phyloP scores from a whole-genome alignment of 306 rosid genomes.

The Dalbergia cultrata region DNA sequence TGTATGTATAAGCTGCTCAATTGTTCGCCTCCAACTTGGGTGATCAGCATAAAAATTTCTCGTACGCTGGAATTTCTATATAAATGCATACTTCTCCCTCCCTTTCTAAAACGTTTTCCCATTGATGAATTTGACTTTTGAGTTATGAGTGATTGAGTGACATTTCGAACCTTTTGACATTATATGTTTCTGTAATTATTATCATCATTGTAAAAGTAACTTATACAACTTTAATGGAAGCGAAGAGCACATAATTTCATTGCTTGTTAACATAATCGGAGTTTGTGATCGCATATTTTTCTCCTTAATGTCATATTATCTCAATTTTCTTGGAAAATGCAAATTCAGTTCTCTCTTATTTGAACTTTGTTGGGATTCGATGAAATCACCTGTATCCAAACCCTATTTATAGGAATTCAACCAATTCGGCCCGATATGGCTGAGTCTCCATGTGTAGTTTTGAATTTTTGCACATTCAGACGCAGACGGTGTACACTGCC shows the following conservation, averaged over 20 bases:
- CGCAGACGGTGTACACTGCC: too few relatives aligned
- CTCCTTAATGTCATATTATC: neutral
- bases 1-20: conserved; percentile 36
- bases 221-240: neutral
- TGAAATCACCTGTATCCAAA: too few relatives aligned
- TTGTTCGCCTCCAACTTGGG: conserved; percentile 32
- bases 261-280: neutral
- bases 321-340: neutral
- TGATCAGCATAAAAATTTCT: conserved; percentile 29
- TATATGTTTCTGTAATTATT: neutral
- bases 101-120: neutral
- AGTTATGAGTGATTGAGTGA: conserved; percentile 20
- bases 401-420: too few relatives aligned
- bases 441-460: too few relatives aligned
- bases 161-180: neutral
- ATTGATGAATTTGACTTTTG: conserved; percentile 33
- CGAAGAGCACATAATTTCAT: neutral
- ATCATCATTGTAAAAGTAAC: neutral
- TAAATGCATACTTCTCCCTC: conserved; percentile 1
- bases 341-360: neutral
- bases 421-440: too few relatives aligned
- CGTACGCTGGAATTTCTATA: conserved; percentile 33
- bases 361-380: neutral
- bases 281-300: neutral
- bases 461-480: too few relatives aligned